phyloP scores from a whole-genome alignment of 768 basidiomycete species.

The Mycena rebaudengoi region DNA sequence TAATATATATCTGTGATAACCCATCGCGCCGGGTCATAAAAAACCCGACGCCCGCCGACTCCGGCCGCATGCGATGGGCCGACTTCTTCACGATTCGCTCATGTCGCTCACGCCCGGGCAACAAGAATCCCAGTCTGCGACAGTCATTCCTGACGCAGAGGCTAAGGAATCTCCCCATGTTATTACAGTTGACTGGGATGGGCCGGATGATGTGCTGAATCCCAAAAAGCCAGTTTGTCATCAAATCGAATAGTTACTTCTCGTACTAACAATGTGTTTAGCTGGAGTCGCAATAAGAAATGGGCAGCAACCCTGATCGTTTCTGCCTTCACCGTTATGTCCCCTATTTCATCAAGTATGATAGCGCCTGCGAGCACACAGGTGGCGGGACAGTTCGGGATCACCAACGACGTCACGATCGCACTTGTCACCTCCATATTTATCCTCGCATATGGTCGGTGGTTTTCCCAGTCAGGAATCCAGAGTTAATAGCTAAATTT shows the following conservation, averaged over 20 bases:
- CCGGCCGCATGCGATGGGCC: too few relatives aligned
- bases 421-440: slow-evolving; percentile 71
- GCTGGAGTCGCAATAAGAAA: slow-evolving; percentile 65
- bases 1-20: too few relatives aligned
- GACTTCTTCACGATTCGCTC: too few relatives aligned
- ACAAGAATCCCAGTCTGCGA: slow-evolving; percentile 2
- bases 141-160: background rate
- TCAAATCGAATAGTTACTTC: background rate
- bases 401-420: slow-evolving; percentile 56
- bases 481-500: background rate
- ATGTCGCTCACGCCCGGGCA: slow-evolving; percentile 5
- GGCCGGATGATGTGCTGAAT: slow-evolving; percentile 64
- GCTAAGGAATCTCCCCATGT: slow-evolving; percentile 1
- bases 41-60: too few relatives aligned
- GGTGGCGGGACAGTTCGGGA: slow-evolving; percentile 61
- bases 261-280: slow-evolving; percentile 44
- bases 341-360: slow-evolving; percentile 78
- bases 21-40: too few relatives aligned
- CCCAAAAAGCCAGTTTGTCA: slow-evolving; percentile 59
- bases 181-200: slow-evolving; percentile 69
- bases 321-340: slow-evolving; percentile 74
- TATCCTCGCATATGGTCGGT: slow-evolving; percentile 66
- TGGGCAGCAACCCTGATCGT: slow-evolving; percentile 74
- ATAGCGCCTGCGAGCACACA: too few relatives aligned
- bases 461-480: background rate